Evolutionary conservation across 768 basidiomycete genomes (phyloP).

Genomic region (Kwoniella mangroviensis): DNA sequence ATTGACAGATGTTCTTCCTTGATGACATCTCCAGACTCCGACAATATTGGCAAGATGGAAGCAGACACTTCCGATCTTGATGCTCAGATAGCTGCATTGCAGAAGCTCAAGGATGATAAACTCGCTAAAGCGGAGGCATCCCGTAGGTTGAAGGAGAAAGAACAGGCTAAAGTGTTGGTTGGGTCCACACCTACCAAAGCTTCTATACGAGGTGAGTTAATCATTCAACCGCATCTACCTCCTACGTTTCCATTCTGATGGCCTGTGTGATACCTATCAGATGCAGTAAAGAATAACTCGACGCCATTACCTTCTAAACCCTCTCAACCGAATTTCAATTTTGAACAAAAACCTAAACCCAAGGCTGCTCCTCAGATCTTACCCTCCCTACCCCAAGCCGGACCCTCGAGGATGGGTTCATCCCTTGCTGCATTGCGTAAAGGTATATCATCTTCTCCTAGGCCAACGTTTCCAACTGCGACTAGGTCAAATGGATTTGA

Average conservation of each 20-base stretch:
- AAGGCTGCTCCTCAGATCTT: conserved; percentile 14
- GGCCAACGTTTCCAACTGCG: neutral
- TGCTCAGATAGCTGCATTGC: conserved; percentile 44
- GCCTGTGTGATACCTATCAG: neutral
- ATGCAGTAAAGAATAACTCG: conserved; percentile 1
- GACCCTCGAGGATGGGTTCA: conserved; percentile 22
- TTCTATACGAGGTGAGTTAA: conserved; percentile 29
- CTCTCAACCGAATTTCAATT: conserved; percentile 28
- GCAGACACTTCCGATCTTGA: conserved; percentile 41
- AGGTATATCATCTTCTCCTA: conserved; percentile 5
- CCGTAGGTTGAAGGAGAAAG: conserved; percentile 25
- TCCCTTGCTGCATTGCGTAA: conserved; percentile 27
- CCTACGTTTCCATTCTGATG: neutral
- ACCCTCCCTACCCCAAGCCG: conserved; percentile 18
- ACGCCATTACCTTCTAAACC: conserved; percentile 18
- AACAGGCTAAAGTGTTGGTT: conserved; percentile 45
- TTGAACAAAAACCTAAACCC: neutral
- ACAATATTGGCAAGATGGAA: conserved; percentile 13
- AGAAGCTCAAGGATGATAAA: conserved; percentile 24
- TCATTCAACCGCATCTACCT: neutral
- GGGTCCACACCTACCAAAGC: conserved; percentile 47
- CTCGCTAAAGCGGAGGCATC: conserved; percentile 24
- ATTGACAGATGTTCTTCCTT: too few relatives aligned
- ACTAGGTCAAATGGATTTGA: conserved; percentile 9
- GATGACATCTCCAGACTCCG: too few relatives aligned